Evolutionary conservation across 495 filamentous ascomycete species (phyloP), one percentile per base, ranked within the genome.

Genomic region (Haplographium delicatum): DNA sequence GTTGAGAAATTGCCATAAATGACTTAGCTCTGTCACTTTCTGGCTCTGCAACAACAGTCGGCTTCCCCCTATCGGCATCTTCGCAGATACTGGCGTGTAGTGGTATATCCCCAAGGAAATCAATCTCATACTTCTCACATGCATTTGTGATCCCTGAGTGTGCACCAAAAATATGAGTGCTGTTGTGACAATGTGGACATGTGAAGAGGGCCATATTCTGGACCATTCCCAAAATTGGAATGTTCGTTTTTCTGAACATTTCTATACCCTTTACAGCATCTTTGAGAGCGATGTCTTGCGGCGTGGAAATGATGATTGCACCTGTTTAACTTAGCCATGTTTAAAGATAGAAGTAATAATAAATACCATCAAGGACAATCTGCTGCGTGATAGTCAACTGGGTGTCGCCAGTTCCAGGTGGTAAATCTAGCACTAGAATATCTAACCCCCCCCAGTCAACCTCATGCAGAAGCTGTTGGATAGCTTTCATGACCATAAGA

Each of bases 401-500:
- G 1, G 88, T 86, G 65, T 99, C 93, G 3, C 93, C 93, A 1
- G 93, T 99, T 9, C 93, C 93, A 0, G 93, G 93, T 1, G 93
- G 94, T 19, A 99, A 66, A 56, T 99, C 93, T 5, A 99, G 69
- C 13, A 99, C 83, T 10, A 99, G 72, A 0, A 97, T 68, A 63
- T 97, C 93, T 0, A 82, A 68, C 7, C 77, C 80, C 1, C 83
- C 84, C 93, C 93, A 99, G 44, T 89, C 86, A 4, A 97, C 93
- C 43, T 91, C 88, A 62, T 95, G 89, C 6, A 99, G 76, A 2
- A 99, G 78, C 62, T 99, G 93, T 54, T 96, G 90, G 59, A 99
- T 71, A 0, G 94, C 93, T 68, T 99, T 99, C 72, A 91, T 91
- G 15, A 97, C 86, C 90, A 99, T 97, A 16, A 95, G 75, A 1